These are phyloP conservation scores for Scedosporium aurantiacum DNA, from an alignment of 2,329 filamentous ascomycete species.

Conservation along the genomic window DNA sequence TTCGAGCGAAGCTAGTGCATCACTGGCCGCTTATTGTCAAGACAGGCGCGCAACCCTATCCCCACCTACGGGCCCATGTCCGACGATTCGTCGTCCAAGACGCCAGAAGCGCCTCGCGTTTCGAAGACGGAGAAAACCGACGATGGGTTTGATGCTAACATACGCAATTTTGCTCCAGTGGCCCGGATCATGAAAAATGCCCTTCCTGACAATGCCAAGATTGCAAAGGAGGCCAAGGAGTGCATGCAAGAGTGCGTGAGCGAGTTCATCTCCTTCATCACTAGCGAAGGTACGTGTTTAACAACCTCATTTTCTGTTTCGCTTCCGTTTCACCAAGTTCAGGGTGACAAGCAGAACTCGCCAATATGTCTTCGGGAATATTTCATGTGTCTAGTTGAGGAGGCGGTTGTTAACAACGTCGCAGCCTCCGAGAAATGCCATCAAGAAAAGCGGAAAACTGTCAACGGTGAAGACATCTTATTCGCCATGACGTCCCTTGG, in stretches of 20 bases:
- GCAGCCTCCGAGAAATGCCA: slow-evolving; percentile 97
- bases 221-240: slow-evolving; percentile 97
- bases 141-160: slow-evolving; percentile 72
- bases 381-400: too few species aligned
- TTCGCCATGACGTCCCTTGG: slow-evolving; percentile 98
- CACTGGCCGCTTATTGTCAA: slow-evolving; percentile 1
- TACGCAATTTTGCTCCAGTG: slow-evolving; percentile 88
- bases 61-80: slow-evolving; percentile 44
- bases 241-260: slow-evolving; percentile 99
- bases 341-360: too few species aligned
- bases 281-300: slow-evolving; percentile 73
- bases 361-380: too few species aligned
- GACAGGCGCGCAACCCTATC: slow-evolving; percentile 1
- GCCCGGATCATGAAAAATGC: slow-evolving; percentile 98
- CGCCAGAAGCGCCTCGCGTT: slow-evolving; percentile 35
- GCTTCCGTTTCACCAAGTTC: neutral
- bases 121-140: slow-evolving; percentile 35
- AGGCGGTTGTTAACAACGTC: neutral
- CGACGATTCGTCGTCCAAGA: slow-evolving; percentile 43
- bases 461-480: slow-evolving; percentile 96
- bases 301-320: slow-evolving; percentile 8
- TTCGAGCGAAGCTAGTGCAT: slow-evolving; percentile 24
- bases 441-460: slow-evolving; percentile 97
- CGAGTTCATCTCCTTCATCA: slow-evolving; percentile 99
- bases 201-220: slow-evolving; percentile 95